Evolutionary conservation across 495 filamentous ascomycete genomes (phyloP).

Genomic region (Monascus purpureus): DNA sequence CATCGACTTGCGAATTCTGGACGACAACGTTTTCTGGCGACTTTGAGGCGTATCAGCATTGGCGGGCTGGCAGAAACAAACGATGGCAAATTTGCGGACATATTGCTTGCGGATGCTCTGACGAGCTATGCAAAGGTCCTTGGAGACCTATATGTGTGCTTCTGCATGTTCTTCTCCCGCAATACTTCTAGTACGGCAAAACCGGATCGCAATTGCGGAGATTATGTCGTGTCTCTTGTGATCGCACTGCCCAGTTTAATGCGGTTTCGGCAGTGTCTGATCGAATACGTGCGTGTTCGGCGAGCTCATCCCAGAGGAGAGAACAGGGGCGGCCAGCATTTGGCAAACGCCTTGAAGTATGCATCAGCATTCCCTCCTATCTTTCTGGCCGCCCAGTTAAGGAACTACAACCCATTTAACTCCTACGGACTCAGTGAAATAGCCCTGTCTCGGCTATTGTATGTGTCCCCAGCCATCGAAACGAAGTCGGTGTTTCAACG

Average conservation of each 20-base stretch:
- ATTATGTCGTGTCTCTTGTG: conserved; percentile 56
- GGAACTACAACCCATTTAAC: conserved; percentile 45
- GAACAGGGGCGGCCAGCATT: conserved; percentile 66
- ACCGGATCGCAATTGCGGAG: conserved; percentile 71
- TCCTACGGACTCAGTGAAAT: conserved; percentile 41
- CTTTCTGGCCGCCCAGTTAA: conserved; percentile 56
- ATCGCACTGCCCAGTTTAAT: conserved; percentile 71
- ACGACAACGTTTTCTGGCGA: conserved; percentile 58
- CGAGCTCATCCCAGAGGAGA: conserved; percentile 27
- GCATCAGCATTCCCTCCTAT: conserved; percentile 85
- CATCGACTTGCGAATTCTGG: conserved; percentile 56
- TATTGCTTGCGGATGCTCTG: conserved; percentile 85
- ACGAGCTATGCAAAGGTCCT: conserved; percentile 89
- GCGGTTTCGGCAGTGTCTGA: conserved; percentile 83
- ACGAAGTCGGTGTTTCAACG: too few relatives aligned
- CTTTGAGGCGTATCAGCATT: conserved; percentile 56
- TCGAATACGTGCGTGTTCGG: conserved; percentile 66
- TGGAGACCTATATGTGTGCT: conserved; percentile 72
- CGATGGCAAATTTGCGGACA: conserved; percentile 85
- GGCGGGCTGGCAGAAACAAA: conserved; percentile 68
- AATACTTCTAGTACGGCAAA: conserved; percentile 59
- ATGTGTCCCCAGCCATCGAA: conserved; percentile 6
- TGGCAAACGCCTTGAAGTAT: conserved; percentile 91
- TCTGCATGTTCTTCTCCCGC: conserved; percentile 74
- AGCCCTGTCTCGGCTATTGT: conserved; percentile 43